Evolutionary conservation across 768 basidiomycete species (phyloP).

Genomic region (Candolleomyces eurysporus): DNA sequence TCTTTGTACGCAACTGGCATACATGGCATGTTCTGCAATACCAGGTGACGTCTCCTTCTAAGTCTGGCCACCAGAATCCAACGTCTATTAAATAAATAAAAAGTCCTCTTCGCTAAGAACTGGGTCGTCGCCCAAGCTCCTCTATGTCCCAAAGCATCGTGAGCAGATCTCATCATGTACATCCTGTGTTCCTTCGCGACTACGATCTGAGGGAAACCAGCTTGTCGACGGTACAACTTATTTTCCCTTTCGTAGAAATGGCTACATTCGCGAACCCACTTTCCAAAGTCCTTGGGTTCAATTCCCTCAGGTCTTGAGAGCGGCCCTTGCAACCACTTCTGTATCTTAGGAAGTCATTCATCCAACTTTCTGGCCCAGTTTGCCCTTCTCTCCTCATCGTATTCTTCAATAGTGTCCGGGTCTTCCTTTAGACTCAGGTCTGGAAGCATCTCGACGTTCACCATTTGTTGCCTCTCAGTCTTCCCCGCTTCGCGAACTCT

Average conservation of each 20-base stretch:
- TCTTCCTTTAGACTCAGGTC: conserved; percentile 5
- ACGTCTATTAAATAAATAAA: no score
- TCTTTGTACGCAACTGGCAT: no score
- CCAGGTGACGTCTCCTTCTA: conserved; percentile 23
- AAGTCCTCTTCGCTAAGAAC: conserved; percentile 22
- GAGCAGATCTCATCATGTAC: conserved; percentile 16
- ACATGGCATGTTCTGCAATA: conserved; percentile 21
- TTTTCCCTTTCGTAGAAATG: conserved; percentile 16
- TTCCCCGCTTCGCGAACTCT: no score
- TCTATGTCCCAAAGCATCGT: no score
- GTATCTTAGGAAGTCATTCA: neutral
- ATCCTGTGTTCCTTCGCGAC: conserved; percentile 20
- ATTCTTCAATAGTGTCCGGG: neutral
- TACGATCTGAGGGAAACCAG: conserved; percentile 17
- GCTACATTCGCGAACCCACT: no score
- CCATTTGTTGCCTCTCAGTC: no score
- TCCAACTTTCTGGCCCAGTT: neutral
- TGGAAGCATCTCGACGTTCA: neutral
- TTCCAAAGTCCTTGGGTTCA: no score
- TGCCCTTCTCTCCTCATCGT: neutral
- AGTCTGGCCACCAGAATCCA: conserved; percentile 30
- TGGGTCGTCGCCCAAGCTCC: no score
- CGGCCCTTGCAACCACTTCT: no score
- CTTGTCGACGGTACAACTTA: conserved; percentile 13
- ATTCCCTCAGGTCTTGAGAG: no score